Conservation (phyloP, 164 flowering plant genomes). For the Santalum album region DNA sequence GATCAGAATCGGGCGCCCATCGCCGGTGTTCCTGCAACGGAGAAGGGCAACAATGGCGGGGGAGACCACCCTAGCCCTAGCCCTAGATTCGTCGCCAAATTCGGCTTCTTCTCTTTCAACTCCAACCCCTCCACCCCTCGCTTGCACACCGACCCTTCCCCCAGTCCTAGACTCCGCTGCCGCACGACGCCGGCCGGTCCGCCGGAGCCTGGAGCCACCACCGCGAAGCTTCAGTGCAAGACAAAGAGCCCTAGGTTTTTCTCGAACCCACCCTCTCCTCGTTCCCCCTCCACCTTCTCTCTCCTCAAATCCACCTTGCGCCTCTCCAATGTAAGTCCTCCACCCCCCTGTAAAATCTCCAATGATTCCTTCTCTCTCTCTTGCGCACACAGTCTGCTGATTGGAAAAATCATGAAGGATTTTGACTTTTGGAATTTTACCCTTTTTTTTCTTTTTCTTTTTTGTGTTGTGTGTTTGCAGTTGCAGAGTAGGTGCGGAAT, state of each 20-base stretch:
- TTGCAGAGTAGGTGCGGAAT: conserved; percentile 81
- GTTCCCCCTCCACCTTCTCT: background rate
- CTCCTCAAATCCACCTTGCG: conserved; percentile 3
- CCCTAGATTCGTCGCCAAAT: background rate
- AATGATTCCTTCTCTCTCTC: no score
- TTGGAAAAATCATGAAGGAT: background rate
- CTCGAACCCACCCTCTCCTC: background rate
- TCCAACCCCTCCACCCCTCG: background rate
- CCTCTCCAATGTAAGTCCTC: background rate
- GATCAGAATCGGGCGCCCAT: background rate
- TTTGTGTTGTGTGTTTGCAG: background rate
- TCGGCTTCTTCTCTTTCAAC: background rate
- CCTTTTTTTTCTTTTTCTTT: no score
- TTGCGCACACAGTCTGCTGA: no score
- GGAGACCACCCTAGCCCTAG: background rate
- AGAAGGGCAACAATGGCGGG: background rate
- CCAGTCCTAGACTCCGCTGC: conserved; percentile 34
- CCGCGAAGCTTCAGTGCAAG: background rate
- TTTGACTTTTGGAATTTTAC: background rate
- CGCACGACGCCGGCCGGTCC: conserved; percentile 17
- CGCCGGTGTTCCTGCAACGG: background rate
- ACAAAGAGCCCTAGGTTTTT: background rate
- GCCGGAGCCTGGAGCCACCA: background rate
- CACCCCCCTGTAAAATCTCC: no score
- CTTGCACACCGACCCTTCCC: background rate